Evolutionary conservation across 2,329 filamentous ascomycete genomes (phyloP), one percentile per base, ranked within the genome.

Genomic region (Alternaria sp.): DNA sequence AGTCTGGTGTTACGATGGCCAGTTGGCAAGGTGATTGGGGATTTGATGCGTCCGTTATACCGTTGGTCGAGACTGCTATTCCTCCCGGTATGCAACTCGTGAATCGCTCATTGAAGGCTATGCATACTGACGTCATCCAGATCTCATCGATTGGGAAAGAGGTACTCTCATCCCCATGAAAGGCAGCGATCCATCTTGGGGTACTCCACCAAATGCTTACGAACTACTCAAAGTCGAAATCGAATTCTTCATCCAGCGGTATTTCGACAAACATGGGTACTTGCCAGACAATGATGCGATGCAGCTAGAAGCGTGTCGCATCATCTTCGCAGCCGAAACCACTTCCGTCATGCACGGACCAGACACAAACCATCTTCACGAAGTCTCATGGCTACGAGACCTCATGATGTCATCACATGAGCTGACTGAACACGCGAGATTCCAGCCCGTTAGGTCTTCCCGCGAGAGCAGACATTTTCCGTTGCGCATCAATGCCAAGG

Each of bases 21-120:
- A 66, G 65, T 10, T 76, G 73, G 73, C 59, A 73, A 36, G 73
- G 73, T 3, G 71, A 73, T 7, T 73, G 73, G 70, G 73, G 73
- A 0, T 68, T 75, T 30, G 68, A 72, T 17, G 62, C 65, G 11
- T 59, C 49, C 8, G 64, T 63, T 8, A 17, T 62, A 19, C 57
- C 61, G 11, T 52, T 72, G 26, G 63, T 67, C 19, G 57, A 72
- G 40, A 71, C 67, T 17, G 62, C 74, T 30, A 66, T 75, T 52
- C 61, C 72, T 26, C 64, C 73, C 21, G 73, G 72, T 74, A 55
- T 36, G 64, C n/a, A 10, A 5, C 2, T 2, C 7, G 4, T 4
- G 3, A 13, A 2, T 11, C 19, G 6, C 4, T n/a, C 8, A 13
- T 10, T 30, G 43, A 2, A 7, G 3, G 5, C 0, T 10, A 10